These are phyloP conservation scores for Cadophora sp. DNA, from an alignment of 2,329 filamentous ascomycete species.

Conservation along the genomic window DNA sequence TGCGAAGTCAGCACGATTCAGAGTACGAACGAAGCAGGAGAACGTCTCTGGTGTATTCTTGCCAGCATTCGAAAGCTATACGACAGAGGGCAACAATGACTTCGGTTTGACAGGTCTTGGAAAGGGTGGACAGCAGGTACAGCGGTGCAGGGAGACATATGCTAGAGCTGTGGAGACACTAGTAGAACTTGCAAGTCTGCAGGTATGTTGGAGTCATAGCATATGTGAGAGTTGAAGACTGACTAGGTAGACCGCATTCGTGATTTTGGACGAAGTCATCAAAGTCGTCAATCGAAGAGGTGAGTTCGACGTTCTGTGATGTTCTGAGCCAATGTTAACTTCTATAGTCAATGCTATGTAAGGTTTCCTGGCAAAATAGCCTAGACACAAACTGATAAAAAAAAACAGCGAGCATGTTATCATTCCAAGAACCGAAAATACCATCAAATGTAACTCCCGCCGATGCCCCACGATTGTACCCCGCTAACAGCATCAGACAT, in stretches of 20 bases:
- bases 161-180: constrained; percentile 93
- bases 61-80: constrained; percentile 91
- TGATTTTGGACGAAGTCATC: constrained; percentile 98
- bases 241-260: constrained; percentile 78
- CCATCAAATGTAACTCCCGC: constrained; percentile 94
- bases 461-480: constrained; percentile 6
- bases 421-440: constrained; percentile 97
- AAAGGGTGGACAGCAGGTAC: constrained; percentile 96
- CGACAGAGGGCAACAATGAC: constrained; percentile 89
- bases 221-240: constrained; percentile 15
- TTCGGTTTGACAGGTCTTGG: constrained; percentile 95
- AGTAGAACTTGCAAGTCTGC: constrained; percentile 91
- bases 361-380: constrained; percentile 43
- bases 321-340: constrained; percentile 36
- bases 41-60: constrained; percentile 97
- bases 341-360: constrained; percentile 87
- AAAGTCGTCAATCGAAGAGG: constrained; percentile 98
- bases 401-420: constrained; percentile 81
- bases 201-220: constrained; percentile 54
- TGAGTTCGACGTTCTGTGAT: constrained; percentile 48
- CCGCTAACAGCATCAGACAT: constrained; percentile 66
- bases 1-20: constrained; percentile 89
- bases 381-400: constrained; percentile 27
- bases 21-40: constrained; percentile 93
- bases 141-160: constrained; percentile 94